phyloP scores from a whole-genome alignment of 129 eudicot genomes.

The Flaveria bidentis region DNA sequence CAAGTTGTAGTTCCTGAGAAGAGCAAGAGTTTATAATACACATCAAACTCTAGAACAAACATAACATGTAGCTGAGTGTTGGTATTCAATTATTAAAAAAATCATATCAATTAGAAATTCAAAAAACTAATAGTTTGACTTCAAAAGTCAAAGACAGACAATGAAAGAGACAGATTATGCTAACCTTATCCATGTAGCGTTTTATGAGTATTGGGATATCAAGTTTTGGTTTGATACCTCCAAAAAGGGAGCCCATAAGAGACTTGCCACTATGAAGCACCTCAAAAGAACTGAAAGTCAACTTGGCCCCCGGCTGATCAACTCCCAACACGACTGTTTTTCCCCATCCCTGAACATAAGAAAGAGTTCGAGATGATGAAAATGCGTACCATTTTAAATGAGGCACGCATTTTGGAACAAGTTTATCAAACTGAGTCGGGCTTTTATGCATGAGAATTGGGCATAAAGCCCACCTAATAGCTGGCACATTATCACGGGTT shows the following conservation, averaged over 20 bases:
- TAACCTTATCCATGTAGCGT: constrained; percentile 74
- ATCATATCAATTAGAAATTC: constrained; percentile 1
- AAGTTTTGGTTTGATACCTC: constrained; percentile 77
- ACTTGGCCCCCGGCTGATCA: constrained; percentile 50
- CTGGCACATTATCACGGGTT: neutral
- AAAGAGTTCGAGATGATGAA: neutral
- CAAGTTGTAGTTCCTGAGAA: constrained; percentile 67
- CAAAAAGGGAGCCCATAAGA: constrained; percentile 61
- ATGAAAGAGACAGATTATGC: neutral
- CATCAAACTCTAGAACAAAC: neutral
- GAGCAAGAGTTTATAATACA: neutral
- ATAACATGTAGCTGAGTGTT: neutral
- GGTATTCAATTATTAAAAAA: neutral
- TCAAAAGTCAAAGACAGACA: constrained; percentile 19
- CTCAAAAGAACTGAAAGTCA: constrained; percentile 52
- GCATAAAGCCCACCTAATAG: neutral
- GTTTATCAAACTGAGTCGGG: neutral
- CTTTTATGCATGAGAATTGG: neutral
- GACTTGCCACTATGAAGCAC: constrained; percentile 56
- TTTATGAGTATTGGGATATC: constrained; percentile 62
- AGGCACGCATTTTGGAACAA: neutral
- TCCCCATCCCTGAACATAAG: constrained; percentile 73
- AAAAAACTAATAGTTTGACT: constrained; percentile 4
- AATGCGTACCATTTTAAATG: neutral
- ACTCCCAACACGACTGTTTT: constrained; percentile 74